Conservation (phyloP, 345 rosid genomes). For the Gossypium australe region DNA sequence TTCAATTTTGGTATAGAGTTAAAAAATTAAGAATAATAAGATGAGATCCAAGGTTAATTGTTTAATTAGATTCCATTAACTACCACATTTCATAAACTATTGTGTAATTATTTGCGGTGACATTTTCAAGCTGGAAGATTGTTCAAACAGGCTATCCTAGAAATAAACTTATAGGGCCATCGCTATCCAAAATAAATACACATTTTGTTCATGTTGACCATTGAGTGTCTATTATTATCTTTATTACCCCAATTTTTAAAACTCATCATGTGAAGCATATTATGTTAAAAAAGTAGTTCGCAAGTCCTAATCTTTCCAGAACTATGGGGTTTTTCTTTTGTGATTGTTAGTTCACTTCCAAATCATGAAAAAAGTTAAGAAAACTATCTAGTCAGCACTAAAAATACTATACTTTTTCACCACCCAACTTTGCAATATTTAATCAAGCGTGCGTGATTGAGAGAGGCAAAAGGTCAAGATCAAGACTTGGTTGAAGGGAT, state of each 20-base stretch:
- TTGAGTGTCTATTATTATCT: background rate
- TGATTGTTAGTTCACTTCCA: background rate
- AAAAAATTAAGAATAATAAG: background rate
- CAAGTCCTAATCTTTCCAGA: background rate
- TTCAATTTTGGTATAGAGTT: too few species aligned
- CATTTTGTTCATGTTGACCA: background rate
- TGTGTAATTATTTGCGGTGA: background rate
- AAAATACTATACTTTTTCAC: background rate
- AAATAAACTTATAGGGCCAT: background rate
- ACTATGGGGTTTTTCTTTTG: background rate
- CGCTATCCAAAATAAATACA: background rate
- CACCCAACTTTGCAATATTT: background rate
- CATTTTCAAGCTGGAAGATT: background rate
- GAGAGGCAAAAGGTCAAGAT: too few species aligned
- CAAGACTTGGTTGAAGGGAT: too few species aligned
- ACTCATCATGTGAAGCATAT: background rate
- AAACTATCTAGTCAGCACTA: background rate
- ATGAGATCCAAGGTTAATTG: conserved; percentile 1
- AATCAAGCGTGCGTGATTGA: too few species aligned
- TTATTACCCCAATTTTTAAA: background rate
- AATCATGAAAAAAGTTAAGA: background rate
- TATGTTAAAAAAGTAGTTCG: background rate
- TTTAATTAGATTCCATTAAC: background rate
- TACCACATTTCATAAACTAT: background rate
- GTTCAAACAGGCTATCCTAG: background rate